A percentile compares a stretch with the other conserved stretches of the same genome.
Conservation (phyloP, 805 yeast species). For the Lachancea mirantina region DNA sequence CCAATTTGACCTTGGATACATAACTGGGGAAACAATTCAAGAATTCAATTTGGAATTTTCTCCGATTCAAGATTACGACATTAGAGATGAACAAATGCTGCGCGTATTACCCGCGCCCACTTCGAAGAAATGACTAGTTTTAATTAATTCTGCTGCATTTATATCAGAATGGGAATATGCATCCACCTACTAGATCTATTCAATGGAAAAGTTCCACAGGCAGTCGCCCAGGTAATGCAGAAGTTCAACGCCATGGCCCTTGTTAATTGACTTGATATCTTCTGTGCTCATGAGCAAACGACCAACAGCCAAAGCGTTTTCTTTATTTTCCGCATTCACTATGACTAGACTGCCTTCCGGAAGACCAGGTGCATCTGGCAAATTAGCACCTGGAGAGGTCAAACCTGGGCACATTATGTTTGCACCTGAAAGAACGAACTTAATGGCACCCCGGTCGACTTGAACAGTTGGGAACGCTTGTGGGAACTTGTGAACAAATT, state of each 20-base stretch:
- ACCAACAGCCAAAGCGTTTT: constrained; percentile 87
- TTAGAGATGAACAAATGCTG: too few relatives aligned
- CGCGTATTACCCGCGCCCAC: too few relatives aligned
- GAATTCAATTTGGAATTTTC: constrained; percentile 17
- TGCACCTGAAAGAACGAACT: constrained; percentile 91
- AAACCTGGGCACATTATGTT: constrained; percentile 96
- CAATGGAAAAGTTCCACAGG: constrained; percentile 59
- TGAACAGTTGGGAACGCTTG: constrained; percentile 75
- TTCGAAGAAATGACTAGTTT: too few relatives aligned
- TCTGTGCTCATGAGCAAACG: constrained; percentile 79
- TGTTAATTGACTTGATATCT: constrained; percentile 74
- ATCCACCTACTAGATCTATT: too few relatives aligned
- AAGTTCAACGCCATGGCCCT: constrained; percentile 85
- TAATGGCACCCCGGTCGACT: constrained; percentile 95
- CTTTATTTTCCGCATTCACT: constrained; percentile 89
- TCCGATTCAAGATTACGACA: constrained; percentile 13
- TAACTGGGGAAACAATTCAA: constrained; percentile 7
- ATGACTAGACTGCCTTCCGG: constrained; percentile 63
- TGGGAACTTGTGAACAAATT: constrained; percentile 75
- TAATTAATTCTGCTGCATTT: too few relatives aligned
- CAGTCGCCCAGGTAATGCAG: constrained; percentile 86
- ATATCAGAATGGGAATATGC: too few relatives aligned
- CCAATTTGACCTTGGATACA: constrained; percentile 10
- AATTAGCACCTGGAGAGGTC: constrained; percentile 74
- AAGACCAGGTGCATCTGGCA: constrained; percentile 63